These are phyloP conservation scores for Flaveria trinervia DNA, from an alignment of 129 eudicot species.

Conservation along the genomic window DNA sequence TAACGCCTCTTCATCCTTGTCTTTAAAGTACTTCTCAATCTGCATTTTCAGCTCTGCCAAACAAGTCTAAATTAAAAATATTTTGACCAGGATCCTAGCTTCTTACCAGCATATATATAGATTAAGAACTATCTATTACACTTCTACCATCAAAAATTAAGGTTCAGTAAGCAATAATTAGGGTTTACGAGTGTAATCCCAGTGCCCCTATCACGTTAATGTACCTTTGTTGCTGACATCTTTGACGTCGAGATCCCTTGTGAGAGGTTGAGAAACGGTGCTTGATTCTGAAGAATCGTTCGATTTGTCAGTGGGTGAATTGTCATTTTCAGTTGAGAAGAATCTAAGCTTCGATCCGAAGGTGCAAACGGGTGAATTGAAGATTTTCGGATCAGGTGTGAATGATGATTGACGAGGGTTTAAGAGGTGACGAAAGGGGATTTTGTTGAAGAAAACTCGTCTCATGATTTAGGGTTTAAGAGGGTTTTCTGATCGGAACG, in stretches of 20 bases:
- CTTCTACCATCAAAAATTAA: background rate
- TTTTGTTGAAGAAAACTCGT: constrained; percentile 42
- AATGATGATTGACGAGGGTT: constrained; percentile 19
- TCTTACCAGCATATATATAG: constrained; percentile 3
- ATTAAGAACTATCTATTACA: constrained; percentile 3
- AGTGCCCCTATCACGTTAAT: constrained; percentile 1
- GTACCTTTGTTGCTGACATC: constrained; percentile 64
- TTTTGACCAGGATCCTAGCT: background rate
- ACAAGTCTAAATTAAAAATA: background rate
- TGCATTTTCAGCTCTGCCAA: constrained; percentile 60
- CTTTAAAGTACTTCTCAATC: constrained; percentile 55
- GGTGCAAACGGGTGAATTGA: background rate
- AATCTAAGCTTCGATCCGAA: constrained; percentile 29
- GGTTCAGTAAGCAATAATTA: background rate
- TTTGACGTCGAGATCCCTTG: constrained; percentile 37
- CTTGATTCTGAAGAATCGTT: constrained; percentile 19
- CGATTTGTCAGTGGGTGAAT: constrained; percentile 27
- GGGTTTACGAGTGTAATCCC: constrained; percentile 20
- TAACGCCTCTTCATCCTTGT: constrained; percentile 53
- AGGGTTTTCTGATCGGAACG: constrained; percentile 27
- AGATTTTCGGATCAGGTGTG: background rate
- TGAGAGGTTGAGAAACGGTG: constrained; percentile 15
- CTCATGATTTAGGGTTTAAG: constrained; percentile 50
- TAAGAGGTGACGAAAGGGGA: constrained; percentile 29
- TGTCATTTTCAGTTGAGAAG: constrained; percentile 40